A percentile compares a stretch with the other conserved stretches of the same genome.
phyloP scores from a whole-genome alignment of 2,329 filamentous ascomycete genomes.

The Diaporthe humulicola region DNA sequence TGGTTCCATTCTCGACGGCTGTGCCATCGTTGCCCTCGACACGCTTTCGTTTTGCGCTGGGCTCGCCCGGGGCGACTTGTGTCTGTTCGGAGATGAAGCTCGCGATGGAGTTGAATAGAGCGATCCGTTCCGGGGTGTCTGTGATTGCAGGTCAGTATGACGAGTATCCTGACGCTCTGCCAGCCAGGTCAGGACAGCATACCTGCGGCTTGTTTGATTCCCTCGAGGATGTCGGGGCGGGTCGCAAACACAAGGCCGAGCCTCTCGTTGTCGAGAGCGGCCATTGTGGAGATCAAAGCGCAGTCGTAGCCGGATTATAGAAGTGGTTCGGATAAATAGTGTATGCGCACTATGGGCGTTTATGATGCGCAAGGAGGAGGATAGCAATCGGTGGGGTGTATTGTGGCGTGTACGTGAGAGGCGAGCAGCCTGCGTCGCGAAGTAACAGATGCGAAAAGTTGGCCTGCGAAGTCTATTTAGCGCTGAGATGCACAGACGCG shows the following conservation, averaged over 20 bases:
- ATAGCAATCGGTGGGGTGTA: not conserved
- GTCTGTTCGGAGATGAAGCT: conserved; percentile 38
- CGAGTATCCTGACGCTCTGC: rapidly evolving
- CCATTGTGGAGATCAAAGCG: conserved; percentile 27
- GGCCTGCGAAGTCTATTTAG: conserved; percentile 19
- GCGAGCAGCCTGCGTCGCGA: not conserved
- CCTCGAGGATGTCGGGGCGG: conserved; percentile 68
- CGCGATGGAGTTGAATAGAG: conserved; percentile 65
- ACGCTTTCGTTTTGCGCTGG: conserved; percentile 37
- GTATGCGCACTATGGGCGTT: not conserved
- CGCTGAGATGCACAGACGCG: conserved; percentile 28
- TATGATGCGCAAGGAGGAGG: not conserved
- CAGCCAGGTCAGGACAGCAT: not conserved
- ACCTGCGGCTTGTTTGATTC: conserved; percentile 68
- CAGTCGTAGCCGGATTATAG: not conserved
- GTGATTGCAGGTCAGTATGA: not conserved
- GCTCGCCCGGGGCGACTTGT: conserved; percentile 30
- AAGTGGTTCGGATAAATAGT: not conserved
- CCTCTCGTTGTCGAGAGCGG: conserved; percentile 62
- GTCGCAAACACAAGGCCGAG: conserved; percentile 66
- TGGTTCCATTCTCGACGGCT: conserved; percentile 18
- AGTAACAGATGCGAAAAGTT: conserved; percentile 1
- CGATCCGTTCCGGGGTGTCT: conserved; percentile 65
- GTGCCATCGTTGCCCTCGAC: conserved; percentile 31
- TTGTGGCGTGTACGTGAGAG: conserved; percentile 5